These are phyloP conservation scores for Mycena belliarum DNA, from an alignment of 768 basidiomycete genomes.

Conservation along the genomic window DNA sequence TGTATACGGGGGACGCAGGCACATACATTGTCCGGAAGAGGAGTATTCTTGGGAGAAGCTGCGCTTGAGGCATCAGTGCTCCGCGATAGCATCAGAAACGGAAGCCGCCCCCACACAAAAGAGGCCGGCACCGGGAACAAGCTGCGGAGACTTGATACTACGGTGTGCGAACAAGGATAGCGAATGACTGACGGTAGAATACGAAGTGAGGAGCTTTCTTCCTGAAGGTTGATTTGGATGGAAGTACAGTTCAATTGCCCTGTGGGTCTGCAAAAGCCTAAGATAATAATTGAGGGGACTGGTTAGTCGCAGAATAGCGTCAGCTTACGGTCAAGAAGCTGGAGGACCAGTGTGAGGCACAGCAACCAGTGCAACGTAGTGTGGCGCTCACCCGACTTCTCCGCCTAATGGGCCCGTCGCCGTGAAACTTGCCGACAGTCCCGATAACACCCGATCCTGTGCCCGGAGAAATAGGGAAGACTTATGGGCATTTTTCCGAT, in stretches of 20 bases:
- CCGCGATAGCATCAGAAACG: conserved; percentile 9
- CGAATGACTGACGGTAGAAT: not conserved
- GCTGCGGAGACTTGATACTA: not conserved
- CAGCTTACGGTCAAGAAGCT: not conserved
- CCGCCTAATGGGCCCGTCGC: not conserved
- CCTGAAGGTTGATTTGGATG: not conserved
- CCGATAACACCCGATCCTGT: not conserved
- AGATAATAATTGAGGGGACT: not conserved
- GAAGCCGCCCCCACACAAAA: not conserved
- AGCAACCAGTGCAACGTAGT: too few species aligned
- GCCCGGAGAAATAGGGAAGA: not conserved
- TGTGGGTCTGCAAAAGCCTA: not conserved
- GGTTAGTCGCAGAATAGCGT: not conserved
- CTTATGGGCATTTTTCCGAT: not conserved
- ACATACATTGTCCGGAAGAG: not conserved
- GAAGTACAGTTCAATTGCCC: not conserved
- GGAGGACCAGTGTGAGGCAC: not conserved
- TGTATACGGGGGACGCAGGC: not conserved
- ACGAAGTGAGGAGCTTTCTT: not conserved
- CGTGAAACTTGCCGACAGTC: not conserved
- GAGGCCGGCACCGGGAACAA: not conserved
- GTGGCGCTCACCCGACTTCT: not conserved
- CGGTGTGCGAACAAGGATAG: not conserved
- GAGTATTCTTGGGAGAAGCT: not conserved
- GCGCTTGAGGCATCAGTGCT: not conserved